phyloP scores from a whole-genome alignment of 2,329 filamentous ascomycete species.

The Pseudogymnoascus sp. region DNA sequence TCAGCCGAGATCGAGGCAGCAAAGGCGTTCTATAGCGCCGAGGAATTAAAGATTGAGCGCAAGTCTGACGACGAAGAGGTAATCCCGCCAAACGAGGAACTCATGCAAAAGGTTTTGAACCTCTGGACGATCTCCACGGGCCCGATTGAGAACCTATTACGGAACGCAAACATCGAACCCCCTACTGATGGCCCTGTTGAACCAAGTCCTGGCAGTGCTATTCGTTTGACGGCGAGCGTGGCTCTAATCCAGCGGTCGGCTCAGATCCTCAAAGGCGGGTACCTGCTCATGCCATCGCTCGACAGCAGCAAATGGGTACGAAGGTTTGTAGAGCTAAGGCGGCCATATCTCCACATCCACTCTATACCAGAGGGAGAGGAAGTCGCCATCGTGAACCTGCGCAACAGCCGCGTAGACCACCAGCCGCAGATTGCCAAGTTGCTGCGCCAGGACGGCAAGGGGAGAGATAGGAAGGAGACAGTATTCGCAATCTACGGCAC shows the following conservation, averaged over 20 bases:
- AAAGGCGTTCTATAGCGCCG: conserved; percentile 51
- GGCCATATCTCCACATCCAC: conserved; percentile 88
- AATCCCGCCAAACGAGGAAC: conserved; percentile 25
- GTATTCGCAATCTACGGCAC: conserved; percentile 93
- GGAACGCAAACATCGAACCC: conserved; percentile 55
- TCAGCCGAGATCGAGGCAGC: conserved; percentile 72
- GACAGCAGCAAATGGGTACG: conserved; percentile 80
- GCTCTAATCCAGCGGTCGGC: conserved; percentile 73
- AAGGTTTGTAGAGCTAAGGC: conserved; percentile 82
- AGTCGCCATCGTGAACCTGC: conserved; percentile 77
- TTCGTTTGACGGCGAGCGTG: conserved; percentile 12
- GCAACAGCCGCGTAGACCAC: conserved; percentile 84
- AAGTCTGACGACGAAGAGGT: conserved; percentile 1
- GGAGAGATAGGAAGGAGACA: conserved; percentile 22
- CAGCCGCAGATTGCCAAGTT: conserved; percentile 79
- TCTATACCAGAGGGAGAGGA: conserved; percentile 80
- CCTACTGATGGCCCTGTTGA: conserved; percentile 50
- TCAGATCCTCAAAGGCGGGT: conserved; percentile 74
- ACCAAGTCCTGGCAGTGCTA: background rate
- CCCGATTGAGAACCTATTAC: conserved; percentile 40
- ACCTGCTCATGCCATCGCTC: conserved; percentile 75
- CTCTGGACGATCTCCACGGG: conserved; percentile 29
- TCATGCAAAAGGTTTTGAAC: conserved; percentile 34
- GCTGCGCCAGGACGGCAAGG: conserved; percentile 38
- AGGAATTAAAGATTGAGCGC: background rate